These are phyloP conservation scores for Helenozyma rhizophorensis DNA, from an alignment of 805 yeast species.

Conservation along the genomic window DNA sequence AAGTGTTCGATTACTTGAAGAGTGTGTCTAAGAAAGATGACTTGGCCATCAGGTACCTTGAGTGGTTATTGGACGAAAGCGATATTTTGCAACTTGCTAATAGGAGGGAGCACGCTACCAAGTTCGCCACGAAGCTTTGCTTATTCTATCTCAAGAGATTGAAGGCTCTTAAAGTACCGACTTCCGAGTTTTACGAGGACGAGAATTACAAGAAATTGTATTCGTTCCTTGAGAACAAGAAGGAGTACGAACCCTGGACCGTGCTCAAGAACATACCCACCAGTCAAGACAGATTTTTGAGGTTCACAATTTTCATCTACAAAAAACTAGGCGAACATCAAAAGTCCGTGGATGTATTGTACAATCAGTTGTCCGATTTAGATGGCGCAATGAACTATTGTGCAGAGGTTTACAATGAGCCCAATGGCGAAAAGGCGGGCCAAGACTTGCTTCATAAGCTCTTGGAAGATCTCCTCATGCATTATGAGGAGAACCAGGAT, in stretches of 20 bases:
- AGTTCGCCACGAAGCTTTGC: constrained; percentile 33
- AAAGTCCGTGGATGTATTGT: constrained; percentile 58
- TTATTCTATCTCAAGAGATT: constrained; percentile 28
- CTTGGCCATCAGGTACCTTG: constrained; percentile 39
- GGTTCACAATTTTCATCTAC: constrained; percentile 55
- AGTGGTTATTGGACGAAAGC: constrained; percentile 38
- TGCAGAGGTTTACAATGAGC: constrained; percentile 36
- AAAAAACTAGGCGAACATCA: constrained; percentile 57
- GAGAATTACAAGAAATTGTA: constrained; percentile 28
- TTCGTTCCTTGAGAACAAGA: constrained; percentile 27
- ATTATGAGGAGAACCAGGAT: constrained; percentile 30
- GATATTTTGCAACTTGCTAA: constrained; percentile 21
- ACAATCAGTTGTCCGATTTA: constrained; percentile 53
- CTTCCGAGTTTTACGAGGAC: constrained; percentile 11
- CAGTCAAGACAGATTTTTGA: constrained; percentile 28
- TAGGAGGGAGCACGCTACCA: constrained; percentile 15
- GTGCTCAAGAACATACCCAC: constrained; percentile 30
- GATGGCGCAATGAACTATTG: constrained; percentile 61
- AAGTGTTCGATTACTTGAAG: constrained; percentile 51
- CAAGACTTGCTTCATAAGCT: constrained; percentile 44
- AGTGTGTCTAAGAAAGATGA: constrained; percentile 17
- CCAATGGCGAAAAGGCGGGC: constrained; percentile 36
- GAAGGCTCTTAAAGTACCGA: constrained; percentile 7
- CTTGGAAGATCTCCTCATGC: constrained; percentile 43
- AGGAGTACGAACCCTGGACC: constrained; percentile 35